Percentiles rank a stretch among this genome's conserved stretches.
phyloP scores from a whole-genome alignment of 2,329 filamentous ascomycete species.

The Paecilomyces sp. region DNA sequence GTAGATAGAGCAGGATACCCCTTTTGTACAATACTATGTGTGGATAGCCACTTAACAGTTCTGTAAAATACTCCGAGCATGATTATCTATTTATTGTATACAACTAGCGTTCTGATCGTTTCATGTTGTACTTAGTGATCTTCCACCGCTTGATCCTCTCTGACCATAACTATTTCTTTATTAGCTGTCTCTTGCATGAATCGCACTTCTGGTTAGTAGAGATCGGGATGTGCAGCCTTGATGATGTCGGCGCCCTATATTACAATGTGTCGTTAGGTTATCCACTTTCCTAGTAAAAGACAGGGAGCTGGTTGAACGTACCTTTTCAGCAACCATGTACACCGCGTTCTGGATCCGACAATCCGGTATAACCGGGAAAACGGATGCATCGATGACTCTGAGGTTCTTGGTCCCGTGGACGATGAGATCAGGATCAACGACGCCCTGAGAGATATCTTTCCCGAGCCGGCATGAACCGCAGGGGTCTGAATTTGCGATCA shows the following conservation, averaged over 20 bases:
- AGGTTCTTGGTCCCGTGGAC: constrained; percentile 50
- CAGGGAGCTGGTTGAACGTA: background rate
- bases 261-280: background rate
- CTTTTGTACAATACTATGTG: background rate
- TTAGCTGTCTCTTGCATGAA: no score
- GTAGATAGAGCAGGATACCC: background rate
- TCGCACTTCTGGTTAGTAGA: background rate
- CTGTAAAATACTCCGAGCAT: no score
- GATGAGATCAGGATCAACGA: constrained; percentile 43
- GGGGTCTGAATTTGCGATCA: constrained; percentile 30
- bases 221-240: background rate
- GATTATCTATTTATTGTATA: no score
- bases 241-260: background rate
- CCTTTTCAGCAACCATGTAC: constrained; percentile 53
- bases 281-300: background rate
- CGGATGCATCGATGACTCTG: constrained; percentile 49
- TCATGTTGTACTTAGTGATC: no score
- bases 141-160: no score
- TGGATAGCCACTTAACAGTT: background rate
- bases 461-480: constrained; percentile 50
- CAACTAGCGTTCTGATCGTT: no score
- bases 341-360: constrained; percentile 55
- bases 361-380: constrained; percentile 50
- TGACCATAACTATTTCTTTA: no score
- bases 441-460: constrained; percentile 18